A percentile compares a stretch with the other conserved stretches of the same genome.
Evolutionary conservation across 768 basidiomycete species (phyloP).

Genomic region (Boletus pseudopeckii): DNA sequence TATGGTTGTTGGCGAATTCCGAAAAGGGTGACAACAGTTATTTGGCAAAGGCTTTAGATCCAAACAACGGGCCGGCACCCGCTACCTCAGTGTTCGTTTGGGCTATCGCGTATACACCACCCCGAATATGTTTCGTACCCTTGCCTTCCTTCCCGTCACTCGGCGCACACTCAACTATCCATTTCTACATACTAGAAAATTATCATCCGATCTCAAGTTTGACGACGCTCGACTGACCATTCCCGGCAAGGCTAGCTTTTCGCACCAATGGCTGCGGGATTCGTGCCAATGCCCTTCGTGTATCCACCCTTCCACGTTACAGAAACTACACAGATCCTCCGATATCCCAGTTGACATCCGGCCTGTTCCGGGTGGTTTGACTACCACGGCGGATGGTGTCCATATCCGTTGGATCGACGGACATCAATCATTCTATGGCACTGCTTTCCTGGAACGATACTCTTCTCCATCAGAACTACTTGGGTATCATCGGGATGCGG

Average conservation of each 20-base stretch:
- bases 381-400: constrained; percentile 43
- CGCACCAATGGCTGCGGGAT: constrained; percentile 81
- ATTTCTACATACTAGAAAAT: background rate
- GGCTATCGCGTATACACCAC: background rate
- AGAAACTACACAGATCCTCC: constrained; percentile 71
- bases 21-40: constrained; percentile 11
- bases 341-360: constrained; percentile 54
- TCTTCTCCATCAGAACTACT: constrained; percentile 35
- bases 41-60: constrained; percentile 31
- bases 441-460: constrained; percentile 49
- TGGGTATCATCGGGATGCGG: constrained; percentile 45
- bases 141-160: background rate
- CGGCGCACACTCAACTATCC: background rate
- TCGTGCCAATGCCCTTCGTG: constrained; percentile 72
- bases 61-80: constrained; percentile 22
- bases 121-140: constrained; percentile 6
- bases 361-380: constrained; percentile 43
- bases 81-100: background rate
- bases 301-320: constrained; percentile 72
- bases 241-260: constrained; percentile 44
- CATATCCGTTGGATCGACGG: constrained; percentile 55
- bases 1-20: background rate
- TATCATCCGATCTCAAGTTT: constrained; percentile 7
- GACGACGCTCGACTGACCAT: constrained; percentile 17
- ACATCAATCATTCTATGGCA: constrained; percentile 54